A percentile compares a stretch with the other conserved stretches of the same genome.
These are phyloP conservation scores for Rosa multiflora DNA, from an alignment of 306 rosid species.

Conservation along the genomic window DNA sequence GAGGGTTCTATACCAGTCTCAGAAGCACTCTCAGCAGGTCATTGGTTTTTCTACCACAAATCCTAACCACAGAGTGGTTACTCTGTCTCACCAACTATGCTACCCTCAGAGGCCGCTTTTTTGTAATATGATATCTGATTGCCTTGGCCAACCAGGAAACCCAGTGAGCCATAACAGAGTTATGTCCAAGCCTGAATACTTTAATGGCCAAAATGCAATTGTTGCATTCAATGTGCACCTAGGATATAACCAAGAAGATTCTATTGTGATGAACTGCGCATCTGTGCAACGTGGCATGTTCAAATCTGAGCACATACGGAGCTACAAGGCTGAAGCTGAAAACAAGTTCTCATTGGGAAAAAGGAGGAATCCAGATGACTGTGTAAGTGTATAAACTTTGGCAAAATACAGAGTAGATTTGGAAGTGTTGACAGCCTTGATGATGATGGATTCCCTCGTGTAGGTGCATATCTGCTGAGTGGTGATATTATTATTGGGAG, in stretches of 20 bases:
- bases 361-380: conserved; percentile 70
- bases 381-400: conserved; percentile 76
- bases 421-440: conserved; percentile 94
- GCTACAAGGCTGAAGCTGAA: conserved; percentile 84
- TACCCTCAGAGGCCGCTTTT: conserved; percentile 92
- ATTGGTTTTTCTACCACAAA: conserved; percentile 76
- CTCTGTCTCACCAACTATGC: conserved; percentile 69
- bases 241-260: too few species aligned
- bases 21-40: conserved; percentile 94
- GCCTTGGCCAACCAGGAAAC: conserved; percentile 67
- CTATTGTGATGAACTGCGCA: conserved; percentile 61
- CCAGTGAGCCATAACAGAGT: conserved; percentile 32
- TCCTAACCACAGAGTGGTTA: conserved; percentile 78
- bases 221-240: conserved; percentile 89
- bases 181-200: conserved; percentile 65
- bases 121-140: conserved; percentile 67
- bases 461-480: conserved; percentile 80
- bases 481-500: conserved; percentile 87
- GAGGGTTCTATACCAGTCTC: conserved; percentile 86
- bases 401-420: conserved; percentile 73
- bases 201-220: conserved; percentile 88
- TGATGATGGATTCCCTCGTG: conserved; percentile 83
- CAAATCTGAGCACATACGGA: conserved; percentile 76
- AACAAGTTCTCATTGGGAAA: conserved; percentile 68
- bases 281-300: conserved; percentile 97